Evolutionary conservation across 2,329 filamentous ascomycete genomes (phyloP).

Genomic region (Aspergillus fumigatiaffinis): DNA sequence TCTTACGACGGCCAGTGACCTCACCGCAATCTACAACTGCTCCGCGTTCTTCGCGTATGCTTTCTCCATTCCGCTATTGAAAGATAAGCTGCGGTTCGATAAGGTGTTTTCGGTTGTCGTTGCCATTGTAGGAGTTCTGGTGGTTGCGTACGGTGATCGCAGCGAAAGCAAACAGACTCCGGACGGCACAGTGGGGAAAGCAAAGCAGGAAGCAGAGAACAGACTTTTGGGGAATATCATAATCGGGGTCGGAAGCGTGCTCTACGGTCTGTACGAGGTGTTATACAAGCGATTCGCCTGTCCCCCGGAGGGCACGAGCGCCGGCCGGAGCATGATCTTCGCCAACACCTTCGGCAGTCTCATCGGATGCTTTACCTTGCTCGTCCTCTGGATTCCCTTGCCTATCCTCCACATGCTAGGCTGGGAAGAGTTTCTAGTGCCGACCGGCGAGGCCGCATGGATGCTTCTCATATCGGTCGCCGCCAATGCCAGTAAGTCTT

Average conservation of each 20-base stretch:
- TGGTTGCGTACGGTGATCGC: conserved; percentile 91
- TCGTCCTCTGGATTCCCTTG: conserved; percentile 86
- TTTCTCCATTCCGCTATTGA: conserved; percentile 85
- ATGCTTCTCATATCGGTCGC: conserved; percentile 77
- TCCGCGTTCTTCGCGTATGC: conserved; percentile 98
- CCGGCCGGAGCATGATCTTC: conserved; percentile 90
- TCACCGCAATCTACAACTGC: conserved; percentile 99
- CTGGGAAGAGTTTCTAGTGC: conserved; percentile 78
- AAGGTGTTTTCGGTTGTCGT: conserved; percentile 84
- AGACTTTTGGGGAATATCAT: conserved; percentile 82
- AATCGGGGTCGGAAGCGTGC: conserved; percentile 82
- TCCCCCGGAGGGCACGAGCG: conserved; percentile 80
- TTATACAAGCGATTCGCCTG: conserved; percentile 92
- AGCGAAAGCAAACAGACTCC: conserved; percentile 47
- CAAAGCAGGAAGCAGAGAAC: conserved; percentile 55
- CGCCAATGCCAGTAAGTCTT: conserved; percentile 69
- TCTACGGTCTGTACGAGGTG: conserved; percentile 97
- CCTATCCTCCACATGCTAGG: conserved; percentile 76
- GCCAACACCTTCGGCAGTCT: conserved; percentile 87
- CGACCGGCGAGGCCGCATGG: conserved; percentile 70
- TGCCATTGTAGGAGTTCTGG: conserved; percentile 81
- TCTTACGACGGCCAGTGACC: conserved; percentile 84
- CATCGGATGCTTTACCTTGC: conserved; percentile 81
- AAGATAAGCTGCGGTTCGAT: conserved; percentile 76
- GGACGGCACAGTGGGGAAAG: conserved; percentile 35